These are phyloP conservation scores for Dacryopinax spathularia DNA, from an alignment of 768 basidiomycete genomes.

Conservation along the genomic window DNA sequence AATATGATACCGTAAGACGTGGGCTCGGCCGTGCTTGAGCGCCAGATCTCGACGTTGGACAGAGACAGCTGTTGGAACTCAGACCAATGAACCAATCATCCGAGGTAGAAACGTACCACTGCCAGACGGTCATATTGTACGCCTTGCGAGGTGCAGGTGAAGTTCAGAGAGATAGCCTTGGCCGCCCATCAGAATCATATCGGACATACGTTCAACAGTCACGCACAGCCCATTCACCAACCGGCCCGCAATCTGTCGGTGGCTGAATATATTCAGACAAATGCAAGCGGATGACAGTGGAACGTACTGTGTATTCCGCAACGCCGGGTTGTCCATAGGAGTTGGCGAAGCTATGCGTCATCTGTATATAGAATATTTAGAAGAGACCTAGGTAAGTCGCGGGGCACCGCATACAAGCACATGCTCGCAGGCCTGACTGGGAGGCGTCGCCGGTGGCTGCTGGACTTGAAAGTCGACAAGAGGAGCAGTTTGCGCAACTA, in stretches of 20 bases:
- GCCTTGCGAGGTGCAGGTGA: constrained; percentile 1
- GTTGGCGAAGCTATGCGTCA: constrained; percentile 54
- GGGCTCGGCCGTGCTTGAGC: constrained; percentile 69
- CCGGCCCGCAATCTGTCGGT: constrained; percentile 52
- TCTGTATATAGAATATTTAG: not conserved
- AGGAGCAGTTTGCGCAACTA: constrained; percentile 9
- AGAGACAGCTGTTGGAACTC: not conserved
- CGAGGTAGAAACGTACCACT: constrained; percentile 61
- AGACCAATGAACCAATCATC: constrained; percentile 41
- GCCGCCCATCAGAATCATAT: not conserved
- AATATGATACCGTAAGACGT: constrained; percentile 60
- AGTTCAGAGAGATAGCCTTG: not conserved
- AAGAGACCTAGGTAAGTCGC: constrained; percentile 41
- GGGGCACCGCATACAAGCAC: constrained; percentile 49
- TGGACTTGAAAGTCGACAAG: constrained; percentile 57
- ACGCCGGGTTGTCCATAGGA: constrained; percentile 38
- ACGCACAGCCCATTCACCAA: constrained; percentile 52
- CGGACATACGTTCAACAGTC: not conserved
- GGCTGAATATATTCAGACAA: constrained; percentile 40
- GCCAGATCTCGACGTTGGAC: constrained; percentile 40
- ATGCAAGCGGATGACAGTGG: not conserved
- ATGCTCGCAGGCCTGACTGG: constrained; percentile 18
- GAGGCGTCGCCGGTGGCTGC: constrained; percentile 56
- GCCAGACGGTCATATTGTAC: constrained; percentile 62
- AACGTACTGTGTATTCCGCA: not conserved